Evolutionary conservation across 2,329 filamentous ascomycete species (phyloP).

Genomic region (Pseudopyricularia cyperi): DNA sequence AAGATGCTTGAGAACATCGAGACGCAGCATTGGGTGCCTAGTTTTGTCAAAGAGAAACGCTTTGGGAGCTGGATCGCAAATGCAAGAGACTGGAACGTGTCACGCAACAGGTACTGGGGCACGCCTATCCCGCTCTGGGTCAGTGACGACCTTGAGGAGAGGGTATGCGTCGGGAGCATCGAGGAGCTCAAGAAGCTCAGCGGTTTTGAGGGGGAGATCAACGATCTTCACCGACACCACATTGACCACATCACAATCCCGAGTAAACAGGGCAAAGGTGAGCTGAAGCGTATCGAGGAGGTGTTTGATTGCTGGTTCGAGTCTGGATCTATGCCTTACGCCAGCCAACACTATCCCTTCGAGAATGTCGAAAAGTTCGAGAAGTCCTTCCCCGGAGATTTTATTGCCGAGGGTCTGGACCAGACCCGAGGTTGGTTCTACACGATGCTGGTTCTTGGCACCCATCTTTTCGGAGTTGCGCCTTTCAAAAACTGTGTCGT

Average conservation of each 20-base stretch:
- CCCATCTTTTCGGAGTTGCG: conserved; percentile 69
- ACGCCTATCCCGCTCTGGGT: conserved; percentile 88
- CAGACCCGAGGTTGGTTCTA: conserved; percentile 98
- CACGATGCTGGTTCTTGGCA: conserved; percentile 77
- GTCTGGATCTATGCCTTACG: conserved; percentile 91
- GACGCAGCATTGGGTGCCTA: conserved; percentile 81
- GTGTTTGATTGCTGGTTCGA: conserved; percentile 98
- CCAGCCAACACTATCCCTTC: conserved; percentile 83
- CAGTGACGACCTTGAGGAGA: conserved; percentile 76
- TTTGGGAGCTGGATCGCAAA: conserved; percentile 88
- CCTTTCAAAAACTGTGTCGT: conserved; percentile 96
- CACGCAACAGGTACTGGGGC: conserved; percentile 89
- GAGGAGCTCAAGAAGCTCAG: conserved; percentile 74
- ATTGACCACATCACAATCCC: conserved; percentile 92
- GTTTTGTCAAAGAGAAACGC: conserved; percentile 78
- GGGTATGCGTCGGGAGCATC: conserved; percentile 75
- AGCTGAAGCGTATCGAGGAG: conserved; percentile 68
- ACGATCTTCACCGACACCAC: conserved; percentile 82
- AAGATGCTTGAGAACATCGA: conserved; percentile 87
- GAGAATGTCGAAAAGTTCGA: conserved; percentile 74
- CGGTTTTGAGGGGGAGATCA: conserved; percentile 72
- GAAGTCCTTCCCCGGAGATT: conserved; percentile 76
- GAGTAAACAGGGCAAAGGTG: conserved; percentile 74
- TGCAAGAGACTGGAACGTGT: conserved; percentile 91
- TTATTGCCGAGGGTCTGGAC: conserved; percentile 79